Evolutionary conservation across 257 asterid genomes (phyloP).

Genomic region (Petrea volubilis): DNA sequence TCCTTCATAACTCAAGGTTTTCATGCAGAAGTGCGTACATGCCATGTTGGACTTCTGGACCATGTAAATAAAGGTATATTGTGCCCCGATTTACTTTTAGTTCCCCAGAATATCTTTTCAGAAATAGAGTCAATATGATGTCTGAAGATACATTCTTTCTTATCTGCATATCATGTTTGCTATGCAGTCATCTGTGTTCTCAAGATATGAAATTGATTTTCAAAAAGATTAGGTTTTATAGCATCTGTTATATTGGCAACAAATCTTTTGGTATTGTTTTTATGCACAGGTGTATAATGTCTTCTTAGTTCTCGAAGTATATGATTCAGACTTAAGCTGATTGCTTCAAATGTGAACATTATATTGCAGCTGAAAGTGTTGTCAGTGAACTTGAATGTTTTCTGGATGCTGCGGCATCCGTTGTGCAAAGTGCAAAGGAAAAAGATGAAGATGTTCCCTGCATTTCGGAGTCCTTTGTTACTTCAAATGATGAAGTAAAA

Average conservation of each 20-base stretch:
- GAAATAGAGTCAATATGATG: neutral
- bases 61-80: conserved; percentile 52
- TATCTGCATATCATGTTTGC: neutral
- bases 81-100: neutral
- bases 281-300: neutral
- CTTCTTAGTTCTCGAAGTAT: neutral
- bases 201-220: too few relatives aligned
- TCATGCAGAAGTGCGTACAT: conserved; percentile 74
- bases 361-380: conserved; percentile 50
- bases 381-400: conserved; percentile 59
- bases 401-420: conserved; percentile 46
- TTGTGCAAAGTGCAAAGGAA: conserved; percentile 38
- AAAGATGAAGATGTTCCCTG: conserved; percentile 34
- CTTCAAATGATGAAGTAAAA: conserved; percentile 34
- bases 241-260: neutral
- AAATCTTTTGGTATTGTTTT: neutral
- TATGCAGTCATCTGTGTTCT: too few relatives aligned
- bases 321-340: conserved; percentile 2
- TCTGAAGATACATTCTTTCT: neutral
- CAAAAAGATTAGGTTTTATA: neutral
- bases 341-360: conserved; percentile 6
- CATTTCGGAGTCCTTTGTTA: conserved; percentile 23
- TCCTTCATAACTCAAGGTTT: conserved; percentile 33
- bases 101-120: neutral
- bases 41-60: conserved; percentile 72